Evolutionary conservation across 805 yeast genomes (phyloP).

Genomic region (Metschnikowia lachancei): DNA sequence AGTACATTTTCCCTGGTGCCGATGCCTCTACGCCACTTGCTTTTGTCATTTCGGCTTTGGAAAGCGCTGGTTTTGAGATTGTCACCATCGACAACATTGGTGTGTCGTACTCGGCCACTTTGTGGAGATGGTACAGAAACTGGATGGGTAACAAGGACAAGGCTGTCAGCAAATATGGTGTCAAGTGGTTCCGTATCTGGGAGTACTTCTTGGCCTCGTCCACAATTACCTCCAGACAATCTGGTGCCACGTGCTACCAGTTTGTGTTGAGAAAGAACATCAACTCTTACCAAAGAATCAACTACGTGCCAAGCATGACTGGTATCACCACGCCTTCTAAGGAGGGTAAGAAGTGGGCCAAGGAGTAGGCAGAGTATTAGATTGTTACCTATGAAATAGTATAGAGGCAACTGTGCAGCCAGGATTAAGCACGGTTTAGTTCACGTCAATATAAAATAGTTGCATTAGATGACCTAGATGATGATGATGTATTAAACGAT

Average conservation of each 20-base stretch:
- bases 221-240: slow-evolving; percentile 85
- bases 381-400: too few relatives aligned
- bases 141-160: slow-evolving; percentile 83
- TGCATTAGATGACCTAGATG: too few relatives aligned
- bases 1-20: slow-evolving; percentile 95
- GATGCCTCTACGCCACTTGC: slow-evolving; percentile 94
- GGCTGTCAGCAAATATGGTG: slow-evolving; percentile 76
- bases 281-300: slow-evolving; percentile 79
- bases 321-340: slow-evolving; percentile 63
- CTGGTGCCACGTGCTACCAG: slow-evolving; percentile 89
- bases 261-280: slow-evolving; percentile 86
- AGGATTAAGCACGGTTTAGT: too few relatives aligned
- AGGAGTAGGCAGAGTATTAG: slow-evolving; percentile 24
- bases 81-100: slow-evolving; percentile 84
- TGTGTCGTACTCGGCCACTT: slow-evolving; percentile 86
- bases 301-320: slow-evolving; percentile 73
- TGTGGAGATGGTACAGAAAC: slow-evolving; percentile 94
- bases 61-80: slow-evolving; percentile 82
- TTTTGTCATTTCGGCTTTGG: slow-evolving; percentile 72
- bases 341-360: slow-evolving; percentile 59
- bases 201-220: slow-evolving; percentile 84
- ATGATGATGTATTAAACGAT: too few relatives aligned
- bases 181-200: slow-evolving; percentile 92
- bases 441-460: too few relatives aligned
- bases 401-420: too few relatives aligned